Base-by-base conservation (phyloP, 208 protist genomes). In the Leishmania lainsoni region DNA sequence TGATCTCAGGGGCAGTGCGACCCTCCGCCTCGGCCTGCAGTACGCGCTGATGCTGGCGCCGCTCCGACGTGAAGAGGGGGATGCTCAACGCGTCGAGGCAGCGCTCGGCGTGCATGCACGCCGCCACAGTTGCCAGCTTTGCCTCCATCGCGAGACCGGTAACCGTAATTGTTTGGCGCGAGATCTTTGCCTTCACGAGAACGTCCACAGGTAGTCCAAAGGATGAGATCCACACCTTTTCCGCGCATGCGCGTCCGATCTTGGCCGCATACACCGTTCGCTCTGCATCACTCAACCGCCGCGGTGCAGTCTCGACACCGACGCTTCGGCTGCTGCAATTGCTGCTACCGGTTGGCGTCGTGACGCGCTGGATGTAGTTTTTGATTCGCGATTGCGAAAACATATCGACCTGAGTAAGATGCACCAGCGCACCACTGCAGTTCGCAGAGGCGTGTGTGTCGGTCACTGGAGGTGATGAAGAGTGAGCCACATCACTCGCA, bases 21-120 rank as follows among this genome's bases (percentile, higher is more conserved):
- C 91, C 87, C 61, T 92, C 85, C 16, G 83, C 71, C 72, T 82
- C 70, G 10, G 86, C 89, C 91, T 93, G 81, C 83, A 90, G 51
- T 78, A 86, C 69, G 83, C 87, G 82, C 65, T 86, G 82, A 5
- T 66, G 74, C 74, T 86, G 82, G 22, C 82, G 82, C 58, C 39
- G 72, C 56, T 82, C 59, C 45, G 78, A 86, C 26, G 82, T 82
- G 78, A 97, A 98, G 48, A 98, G 45, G 58, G 87, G 90, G 3
- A 98, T 83, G 17, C 84, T 87, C 3, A 96, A 56, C 0, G 84
- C 85, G 73, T 98, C 93, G 14, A 98, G 83, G 56, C 91, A 90
- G 29, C 90, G 89, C 76, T 97, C 92, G 32, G 95, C 95, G 78
- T 98, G 95, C 95, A 98, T 97, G 89, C 92, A 98, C 32, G 87